Percentiles rank a stretch among this genome's conserved stretches.
Evolutionary conservation across 2,329 filamentous ascomycete genomes (phyloP).

Genomic region (Trichoderma brevicompactum): DNA sequence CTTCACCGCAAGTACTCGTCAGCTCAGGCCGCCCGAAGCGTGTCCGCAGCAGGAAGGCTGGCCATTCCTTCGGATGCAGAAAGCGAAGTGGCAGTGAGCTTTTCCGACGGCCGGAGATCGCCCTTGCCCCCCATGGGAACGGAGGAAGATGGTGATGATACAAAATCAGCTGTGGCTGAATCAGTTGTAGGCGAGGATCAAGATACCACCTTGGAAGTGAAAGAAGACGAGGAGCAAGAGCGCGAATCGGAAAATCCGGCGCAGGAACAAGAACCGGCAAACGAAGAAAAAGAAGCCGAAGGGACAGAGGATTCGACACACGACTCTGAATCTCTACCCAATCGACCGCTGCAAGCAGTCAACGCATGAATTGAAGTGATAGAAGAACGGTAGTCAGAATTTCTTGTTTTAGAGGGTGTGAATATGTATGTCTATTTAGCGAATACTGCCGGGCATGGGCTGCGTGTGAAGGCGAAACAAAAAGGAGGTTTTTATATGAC

Average conservation of each 20-base stretch:
- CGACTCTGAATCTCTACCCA: slow-evolving; percentile 39
- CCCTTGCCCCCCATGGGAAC: slow-evolving; percentile 58
- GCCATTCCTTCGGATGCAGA: slow-evolving; percentile 60
- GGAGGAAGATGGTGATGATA: slow-evolving; percentile 33
- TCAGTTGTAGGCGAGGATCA: slow-evolving; percentile 8
- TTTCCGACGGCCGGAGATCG: slow-evolving; percentile 62
- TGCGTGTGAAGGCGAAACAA: slow-evolving; percentile 15
- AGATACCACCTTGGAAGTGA: slow-evolving; percentile 22
- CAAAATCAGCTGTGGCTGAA: background rate
- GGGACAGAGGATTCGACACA: slow-evolving; percentile 38
- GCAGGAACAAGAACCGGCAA: slow-evolving; percentile 23
- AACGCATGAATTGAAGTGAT: slow-evolving; percentile 38
- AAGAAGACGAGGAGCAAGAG: slow-evolving; percentile 29
- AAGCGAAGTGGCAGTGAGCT: slow-evolving; percentile 63
- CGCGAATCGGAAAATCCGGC: slow-evolving; percentile 37
- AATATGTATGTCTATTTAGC: slow-evolving; percentile 39
- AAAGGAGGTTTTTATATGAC: slow-evolving; percentile 16
- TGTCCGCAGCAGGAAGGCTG: slow-evolving; percentile 48
- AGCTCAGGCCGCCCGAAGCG: slow-evolving; percentile 52
- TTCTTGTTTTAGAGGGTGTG: slow-evolving; percentile 28
- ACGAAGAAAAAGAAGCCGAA: slow-evolving; percentile 37
- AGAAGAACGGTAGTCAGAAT: slow-evolving; percentile 28
- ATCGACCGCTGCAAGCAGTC: slow-evolving; percentile 40
- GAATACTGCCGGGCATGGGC: slow-evolving; percentile 29
- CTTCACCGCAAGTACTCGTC: slow-evolving; percentile 64